Base-by-base conservation (phyloP, 2,329 filamentous ascomycete genomes). In the Trichoderma atroviride region DNA sequence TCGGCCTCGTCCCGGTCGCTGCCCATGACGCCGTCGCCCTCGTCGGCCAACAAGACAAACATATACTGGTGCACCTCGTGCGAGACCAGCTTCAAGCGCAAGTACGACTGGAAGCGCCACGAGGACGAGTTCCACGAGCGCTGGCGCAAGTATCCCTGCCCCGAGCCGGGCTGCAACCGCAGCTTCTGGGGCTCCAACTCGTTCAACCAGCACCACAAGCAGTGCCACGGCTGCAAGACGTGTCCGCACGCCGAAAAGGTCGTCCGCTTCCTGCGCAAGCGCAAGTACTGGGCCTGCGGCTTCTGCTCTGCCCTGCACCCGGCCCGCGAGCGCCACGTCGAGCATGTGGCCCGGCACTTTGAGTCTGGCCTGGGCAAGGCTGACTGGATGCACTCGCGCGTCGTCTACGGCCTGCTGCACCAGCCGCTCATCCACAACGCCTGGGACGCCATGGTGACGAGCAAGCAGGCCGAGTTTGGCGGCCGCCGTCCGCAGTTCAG, bases 51-150 rank as follows among this genome's bases (percentile, higher is more conserved):
- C 68, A 79, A 80, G 74, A 80, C 80, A 58, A 85, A 86, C 71
- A 83, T 85, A 33, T 87, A 86, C 76, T 87, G 84, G 84, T 87
- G 85, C 74, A 87, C 85, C 5, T 85, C 84, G 22, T 87, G 84
- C 77, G 88, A 90, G 76, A 89, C 89, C 60, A 88, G 87, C 57
- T 89, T 91, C 75, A 88, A 89, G 80, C 85, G 88, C 72, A 90
- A 90, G 76, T 89, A 89, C 72, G 88, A 91, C 77, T 91, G 87
- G 89, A 90, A 90, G 78, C 85, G 87, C 37, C 89, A 91, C 77
- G 88, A 91, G 76, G 88, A 90, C 74, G 88, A 90, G 77, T 90
- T 90, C 74, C 88, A 91, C 78, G 88, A 91, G 81, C 87, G 89
- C 67, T 87, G 87, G 81, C 86, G 88, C 72, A 90, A 89, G 75